Evolutionary conservation across 306 rosid genomes (phyloP), one percentile per base, ranked within the genome.

Genomic region (Prunus campanulata): DNA sequence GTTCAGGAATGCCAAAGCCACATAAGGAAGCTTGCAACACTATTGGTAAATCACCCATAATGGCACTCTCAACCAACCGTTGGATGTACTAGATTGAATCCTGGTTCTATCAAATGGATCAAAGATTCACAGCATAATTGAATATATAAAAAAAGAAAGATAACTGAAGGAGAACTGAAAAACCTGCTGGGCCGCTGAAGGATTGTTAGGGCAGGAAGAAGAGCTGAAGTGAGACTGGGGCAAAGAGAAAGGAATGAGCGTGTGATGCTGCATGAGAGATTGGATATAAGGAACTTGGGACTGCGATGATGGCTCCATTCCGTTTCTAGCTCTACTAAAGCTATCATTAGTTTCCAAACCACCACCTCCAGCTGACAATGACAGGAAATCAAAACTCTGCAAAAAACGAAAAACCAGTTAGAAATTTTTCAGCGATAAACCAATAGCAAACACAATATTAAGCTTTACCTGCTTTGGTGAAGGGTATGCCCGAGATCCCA

Each of bases 311-410:
- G 72, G 81, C 39, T 85, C 88, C 74, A 82, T 71, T 70, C 82
- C 85, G 57, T 61, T 84, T 81, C 79, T 83, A 65, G 62, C 50
- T 71, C 79, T 85, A 69, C 80, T 72, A 68, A 69, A 49, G 51
- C 72, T 56, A 19, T 80, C 78, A 55, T 79, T 83, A 8, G 75
- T 85, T 76, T 86, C 85, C 47, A 80, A 64, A 24, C 81, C 86
- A 66, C 86, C 74, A 75, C 68, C 87, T 83, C 82, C 90, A 39
- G 84, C 50, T 16, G 90, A 81, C 74, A 89, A 71, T 68, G 92
- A 82, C 83, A 87, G 84, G 86, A 87, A 84, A 68, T 89, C 90
- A 74, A 87, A 82, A 79, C 54, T 74, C 98, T 89, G 96, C 87
- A 74, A 42, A 63, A 80, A 52, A 78, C 27, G 25, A 75, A 61